A percentile compares a stretch with the other conserved stretches of the same genome.
Conservation (phyloP, 306 rosid species). For the Aeschynomene evenia region DNA sequence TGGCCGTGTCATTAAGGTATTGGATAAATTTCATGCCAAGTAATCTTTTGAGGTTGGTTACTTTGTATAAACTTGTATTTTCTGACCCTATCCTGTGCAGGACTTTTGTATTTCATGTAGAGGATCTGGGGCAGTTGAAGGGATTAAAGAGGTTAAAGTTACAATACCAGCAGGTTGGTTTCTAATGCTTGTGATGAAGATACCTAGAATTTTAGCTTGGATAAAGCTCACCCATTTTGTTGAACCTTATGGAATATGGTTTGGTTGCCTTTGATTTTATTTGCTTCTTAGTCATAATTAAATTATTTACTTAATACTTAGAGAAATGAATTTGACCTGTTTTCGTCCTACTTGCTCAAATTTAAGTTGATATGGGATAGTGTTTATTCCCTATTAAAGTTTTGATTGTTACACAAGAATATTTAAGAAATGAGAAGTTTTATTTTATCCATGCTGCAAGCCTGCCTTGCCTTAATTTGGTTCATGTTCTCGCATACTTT, state of each 20-base stretch:
- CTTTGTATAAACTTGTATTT: slow-evolving; percentile 13
- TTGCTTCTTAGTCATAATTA: slow-evolving; percentile 18
- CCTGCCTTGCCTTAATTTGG: slow-evolving; percentile 12
- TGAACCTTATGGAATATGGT: slow-evolving; percentile 1
- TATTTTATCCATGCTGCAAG: slow-evolving; percentile 20
- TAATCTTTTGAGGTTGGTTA: slow-evolving; percentile 18
- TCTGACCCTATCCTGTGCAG: slow-evolving; percentile 50
- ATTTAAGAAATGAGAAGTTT: slow-evolving; percentile 20
- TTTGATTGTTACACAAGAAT: slow-evolving; percentile 8
- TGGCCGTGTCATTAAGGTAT: slow-evolving; percentile 74
- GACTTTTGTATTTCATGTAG: slow-evolving; percentile 65
- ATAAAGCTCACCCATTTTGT: slow-evolving; percentile 10
- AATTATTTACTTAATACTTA: slow-evolving; percentile 18
- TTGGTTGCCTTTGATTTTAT: background rate
- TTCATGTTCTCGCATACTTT: slow-evolving; percentile 4
- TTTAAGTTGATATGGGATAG: slow-evolving; percentile 11
- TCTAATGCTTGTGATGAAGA: slow-evolving; percentile 22
- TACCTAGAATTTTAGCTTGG: slow-evolving; percentile 22
- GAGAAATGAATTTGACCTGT: background rate
- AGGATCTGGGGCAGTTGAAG: slow-evolving; percentile 88
- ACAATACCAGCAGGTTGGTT: slow-evolving; percentile 92
- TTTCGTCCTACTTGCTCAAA: slow-evolving; percentile 7
- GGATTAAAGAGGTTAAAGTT: slow-evolving; percentile 74
- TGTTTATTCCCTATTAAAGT: slow-evolving; percentile 14
- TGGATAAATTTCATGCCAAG: slow-evolving; percentile 20